phyloP scores from a whole-genome alignment of 2,329 filamentous ascomycete genomes.

The Boeremia exigua region DNA sequence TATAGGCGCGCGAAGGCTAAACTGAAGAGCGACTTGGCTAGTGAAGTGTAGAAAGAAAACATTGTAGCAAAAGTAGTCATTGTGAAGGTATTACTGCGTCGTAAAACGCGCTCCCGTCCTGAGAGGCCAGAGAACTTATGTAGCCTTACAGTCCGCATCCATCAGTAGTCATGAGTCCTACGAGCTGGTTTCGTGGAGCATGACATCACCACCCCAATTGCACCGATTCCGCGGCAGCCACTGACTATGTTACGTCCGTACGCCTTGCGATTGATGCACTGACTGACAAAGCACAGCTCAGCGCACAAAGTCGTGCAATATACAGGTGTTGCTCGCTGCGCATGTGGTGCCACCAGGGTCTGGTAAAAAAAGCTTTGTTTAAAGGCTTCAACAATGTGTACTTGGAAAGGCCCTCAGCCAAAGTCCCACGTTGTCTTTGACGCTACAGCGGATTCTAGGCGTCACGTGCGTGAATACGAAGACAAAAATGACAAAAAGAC shows the following conservation, averaged over 20 bases:
- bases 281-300: too few relatives aligned
- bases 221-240: not conserved
- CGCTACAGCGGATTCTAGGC: too few relatives aligned
- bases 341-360: too few relatives aligned
- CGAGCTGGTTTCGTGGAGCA: not conserved
- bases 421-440: too few relatives aligned
- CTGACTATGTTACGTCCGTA: not conserved
- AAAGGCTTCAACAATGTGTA: not conserved
- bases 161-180: not conserved
- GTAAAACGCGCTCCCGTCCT: not conserved
- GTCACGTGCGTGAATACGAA: too few relatives aligned
- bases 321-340: too few relatives aligned
- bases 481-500: not conserved
- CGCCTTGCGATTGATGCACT: too few relatives aligned
- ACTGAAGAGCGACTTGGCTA: conserved; percentile 5
- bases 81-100: not conserved
- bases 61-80: not conserved
- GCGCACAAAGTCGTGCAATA: too few relatives aligned
- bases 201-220: not conserved
- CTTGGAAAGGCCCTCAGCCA: not conserved
- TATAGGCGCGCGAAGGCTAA: conserved; percentile 21
- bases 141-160: not conserved
- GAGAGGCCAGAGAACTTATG: not conserved
- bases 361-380: too few relatives aligned
- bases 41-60: conserved; percentile 15